Percentiles rank a stretch among this genome's conserved stretches.
Conservation (phyloP, 495 filamentous ascomycete species). For the Amphirosellinia nigrospora region DNA sequence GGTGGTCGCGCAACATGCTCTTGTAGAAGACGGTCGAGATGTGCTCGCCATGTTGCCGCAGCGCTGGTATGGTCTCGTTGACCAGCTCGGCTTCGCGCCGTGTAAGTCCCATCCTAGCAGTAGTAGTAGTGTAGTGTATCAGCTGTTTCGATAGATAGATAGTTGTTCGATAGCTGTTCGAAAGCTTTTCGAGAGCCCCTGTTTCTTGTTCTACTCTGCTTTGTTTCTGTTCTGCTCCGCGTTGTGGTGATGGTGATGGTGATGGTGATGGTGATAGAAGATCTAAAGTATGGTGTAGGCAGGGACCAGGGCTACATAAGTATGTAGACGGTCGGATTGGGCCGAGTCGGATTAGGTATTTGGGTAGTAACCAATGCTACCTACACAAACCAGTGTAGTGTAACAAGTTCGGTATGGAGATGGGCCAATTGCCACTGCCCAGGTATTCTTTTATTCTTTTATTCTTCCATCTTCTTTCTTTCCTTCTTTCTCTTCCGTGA, state of each 20-base stretch:
- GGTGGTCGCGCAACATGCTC: slow-evolving; percentile 68
- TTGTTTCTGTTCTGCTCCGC: no score
- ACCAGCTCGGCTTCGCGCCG: slow-evolving; percentile 50
- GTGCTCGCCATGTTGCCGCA: slow-evolving; percentile 66
- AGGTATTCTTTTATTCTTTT: not conserved
- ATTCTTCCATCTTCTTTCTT: not conserved
- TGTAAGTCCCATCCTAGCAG: slow-evolving; percentile 55
- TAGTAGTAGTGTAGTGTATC: slow-evolving; percentile 20
- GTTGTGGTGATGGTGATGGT: no score
- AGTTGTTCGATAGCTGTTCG: not conserved
- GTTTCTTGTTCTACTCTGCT: no score
- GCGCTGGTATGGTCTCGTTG: slow-evolving; percentile 53
- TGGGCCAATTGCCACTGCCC: not conserved
- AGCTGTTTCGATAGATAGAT: not conserved
- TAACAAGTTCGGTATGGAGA: not conserved
- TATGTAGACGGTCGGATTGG: slow-evolving; percentile 10
- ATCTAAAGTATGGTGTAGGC: slow-evolving; percentile 1
- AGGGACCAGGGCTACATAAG: not conserved
- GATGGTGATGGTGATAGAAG: not conserved
- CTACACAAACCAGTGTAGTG: not conserved
- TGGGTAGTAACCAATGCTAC: not conserved
- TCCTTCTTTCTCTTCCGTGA: not conserved
- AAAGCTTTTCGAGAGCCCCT: not conserved
- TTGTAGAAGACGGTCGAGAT: slow-evolving; percentile 73
- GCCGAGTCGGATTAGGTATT: slow-evolving; percentile 8